Base-by-base conservation (phyloP, 2,329 filamentous ascomycete genomes). In the Penicillium sp. region DNA sequence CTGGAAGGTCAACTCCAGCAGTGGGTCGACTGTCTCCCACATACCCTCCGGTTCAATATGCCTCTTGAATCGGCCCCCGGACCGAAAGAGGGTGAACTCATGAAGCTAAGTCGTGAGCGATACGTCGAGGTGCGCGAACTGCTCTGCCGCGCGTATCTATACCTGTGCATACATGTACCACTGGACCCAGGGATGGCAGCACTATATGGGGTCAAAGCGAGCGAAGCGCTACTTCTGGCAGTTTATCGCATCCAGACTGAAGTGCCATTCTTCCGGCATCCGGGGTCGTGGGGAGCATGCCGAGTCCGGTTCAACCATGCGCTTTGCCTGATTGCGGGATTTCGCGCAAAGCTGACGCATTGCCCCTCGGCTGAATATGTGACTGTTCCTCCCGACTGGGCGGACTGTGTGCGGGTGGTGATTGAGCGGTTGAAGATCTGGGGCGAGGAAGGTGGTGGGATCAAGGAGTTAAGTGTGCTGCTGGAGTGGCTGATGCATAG, bases 261-360 rank as follows among this genome's bases (percentile, higher is more conserved):
- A 40, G 67, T 69, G 44, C 68, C 69, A 44, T 71, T 70, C 38
- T 71, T 71, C 58, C 64, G 69, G 42, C 69, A 71, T 56, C 69
- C 69, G 17, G 69, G 69, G 19, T 70, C 68, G 19, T 71, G 69
- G 69, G 69, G 69, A 37, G 69, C 68, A 12, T 71, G 69, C 59
- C 65, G 69, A 19, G 69, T 71, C 15, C 65, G 69, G n/a, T 71
- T 71, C 28, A 71, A 71, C 49, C 69, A 71, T 55, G 68, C 69
- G 33, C 53, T 70, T 24, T 71, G 69, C 47, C 57, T 71, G 17
- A 64, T 71, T 56, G 69, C 69, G 24, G 69, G 60, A 53, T 70
- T 68, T 13, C 62, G 68, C 4, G 67, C 66, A 17, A 71, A 71
- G 55, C 22, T 64, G 10, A 58, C 58, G 44, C 63, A 65, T 33